Evolutionary conservation across 1,139 yeast genomes (phyloP).

Genomic region (Geotrichum fermentans): DNA sequence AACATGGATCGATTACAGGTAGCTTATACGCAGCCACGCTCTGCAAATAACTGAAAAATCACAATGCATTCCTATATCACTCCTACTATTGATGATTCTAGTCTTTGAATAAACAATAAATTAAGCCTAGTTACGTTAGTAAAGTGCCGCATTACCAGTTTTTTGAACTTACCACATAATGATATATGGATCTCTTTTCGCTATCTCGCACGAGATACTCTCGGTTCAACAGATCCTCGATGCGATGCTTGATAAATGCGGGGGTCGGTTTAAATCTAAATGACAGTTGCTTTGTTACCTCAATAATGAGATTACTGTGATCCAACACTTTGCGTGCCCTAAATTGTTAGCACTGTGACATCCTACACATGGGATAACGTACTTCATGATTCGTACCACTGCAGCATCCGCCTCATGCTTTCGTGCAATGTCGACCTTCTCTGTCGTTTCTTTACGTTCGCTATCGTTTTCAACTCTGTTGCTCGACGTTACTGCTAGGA

Average conservation of each 20-base stretch:
- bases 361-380: not conserved
- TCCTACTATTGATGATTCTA: too few relatives aligned
- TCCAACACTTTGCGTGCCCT: constrained; percentile 49
- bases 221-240: constrained; percentile 76
- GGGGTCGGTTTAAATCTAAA: constrained; percentile 68
- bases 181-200: constrained; percentile 56
- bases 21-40: too few relatives aligned
- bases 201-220: constrained; percentile 78
- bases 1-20: too few relatives aligned
- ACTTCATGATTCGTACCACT: constrained; percentile 79
- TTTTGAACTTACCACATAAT: constrained; percentile 58
- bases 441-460: constrained; percentile 43
- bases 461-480: constrained; percentile 40
- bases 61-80: too few relatives aligned
- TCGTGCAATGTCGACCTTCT: constrained; percentile 45
- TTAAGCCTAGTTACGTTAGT: too few relatives aligned
- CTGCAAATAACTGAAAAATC: too few relatives aligned
- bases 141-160: too few relatives aligned
- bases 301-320: constrained; percentile 64
- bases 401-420: constrained; percentile 78
- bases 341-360: not conserved
- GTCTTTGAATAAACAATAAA: too few relatives aligned
- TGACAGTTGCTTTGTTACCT: constrained; percentile 57
- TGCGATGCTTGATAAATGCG: constrained; percentile 62
- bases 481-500: constrained; percentile 59